phyloP scores from a whole-genome alignment of 495 filamentous ascomycete species.

The Tuber magnatum region DNA sequence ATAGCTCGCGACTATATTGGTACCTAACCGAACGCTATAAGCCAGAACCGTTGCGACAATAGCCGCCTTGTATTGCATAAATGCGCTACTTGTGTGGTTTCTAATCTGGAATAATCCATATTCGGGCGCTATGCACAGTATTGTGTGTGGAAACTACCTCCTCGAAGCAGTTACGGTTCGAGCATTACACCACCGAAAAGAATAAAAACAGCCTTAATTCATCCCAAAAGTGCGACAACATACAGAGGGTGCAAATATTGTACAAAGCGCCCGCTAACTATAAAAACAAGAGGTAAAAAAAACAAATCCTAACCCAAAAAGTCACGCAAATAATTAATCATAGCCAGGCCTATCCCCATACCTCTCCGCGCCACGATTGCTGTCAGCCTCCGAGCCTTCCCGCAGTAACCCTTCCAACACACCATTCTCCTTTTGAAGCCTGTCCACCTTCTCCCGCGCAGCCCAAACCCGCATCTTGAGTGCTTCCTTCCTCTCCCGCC shows the following conservation, averaged over 20 bases:
- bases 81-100: background rate
- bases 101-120: background rate
- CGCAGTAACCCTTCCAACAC: slow-evolving; percentile 25
- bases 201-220: background rate
- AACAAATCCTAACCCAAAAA: background rate
- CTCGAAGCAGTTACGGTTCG: background rate
- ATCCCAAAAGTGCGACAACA: background rate
- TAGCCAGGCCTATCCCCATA: background rate
- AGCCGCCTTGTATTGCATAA: background rate
- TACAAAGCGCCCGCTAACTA: background rate
- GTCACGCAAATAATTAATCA: background rate
- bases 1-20: background rate
- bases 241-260: background rate
- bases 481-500: slow-evolving; percentile 27
- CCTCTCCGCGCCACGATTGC: background rate
- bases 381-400: background rate
- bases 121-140: no score
- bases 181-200: background rate
- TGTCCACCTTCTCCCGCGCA: slow-evolving; percentile 29
- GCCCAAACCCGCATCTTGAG: slow-evolving; percentile 31
- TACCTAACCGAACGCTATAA: no score
- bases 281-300: background rate
- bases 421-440: slow-evolving; percentile 27
- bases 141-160: no score
- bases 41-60: background rate